Evolutionary conservation across 495 filamentous ascomycete species (phyloP), one percentile per base, ranked within the genome.

Genomic region (Jackrogersella minutella): DNA sequence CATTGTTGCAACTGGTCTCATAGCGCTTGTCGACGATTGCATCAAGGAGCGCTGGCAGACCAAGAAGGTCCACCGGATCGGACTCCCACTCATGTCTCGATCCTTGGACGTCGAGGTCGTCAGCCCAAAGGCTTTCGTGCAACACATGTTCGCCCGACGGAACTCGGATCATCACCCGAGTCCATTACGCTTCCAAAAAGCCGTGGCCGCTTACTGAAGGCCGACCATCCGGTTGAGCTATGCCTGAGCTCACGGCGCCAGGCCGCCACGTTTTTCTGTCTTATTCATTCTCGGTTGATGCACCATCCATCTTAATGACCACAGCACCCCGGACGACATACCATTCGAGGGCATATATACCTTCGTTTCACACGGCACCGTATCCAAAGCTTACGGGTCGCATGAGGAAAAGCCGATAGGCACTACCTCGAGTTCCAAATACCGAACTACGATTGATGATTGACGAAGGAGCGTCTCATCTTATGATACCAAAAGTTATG

Each of bases 21-120:
- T 96, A 44, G 87, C 91, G 5, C 87, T 99, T 41, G 90, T 96
- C 59, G 95, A 99, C 71, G 94, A 99, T 77, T 91, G 89, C 78
- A 94, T 97, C 78, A 89, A 90, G 74, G 84, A 88, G 46, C 87
- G 87, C 54, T 95, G 90, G 85, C 88, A 92, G 71, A 77, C 84
- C 19, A 87, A 87, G 74, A 86, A 87, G 72, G 76, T 78, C 44
- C 83, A 84, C 39, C 86, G 84, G 34, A 79, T 86, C 64, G 80
- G 84, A n/a, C 77, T 86, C 62, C 76, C 84, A 33, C 84, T 82
- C 66, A 80, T 84, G 31, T 82, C 86, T 21, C 78, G 86, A 65
- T 85, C 86, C 37, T 81, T 85, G 76, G 83, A 85, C 59, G 78
- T 91, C 63, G 90, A 91, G 59, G 84, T 87, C 59, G 80, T 90